A percentile compares a stretch with the other conserved stretches of the same genome.
phyloP scores from a whole-genome alignment of 257 asterid genomes.

The Gentiana macrophylla region DNA sequence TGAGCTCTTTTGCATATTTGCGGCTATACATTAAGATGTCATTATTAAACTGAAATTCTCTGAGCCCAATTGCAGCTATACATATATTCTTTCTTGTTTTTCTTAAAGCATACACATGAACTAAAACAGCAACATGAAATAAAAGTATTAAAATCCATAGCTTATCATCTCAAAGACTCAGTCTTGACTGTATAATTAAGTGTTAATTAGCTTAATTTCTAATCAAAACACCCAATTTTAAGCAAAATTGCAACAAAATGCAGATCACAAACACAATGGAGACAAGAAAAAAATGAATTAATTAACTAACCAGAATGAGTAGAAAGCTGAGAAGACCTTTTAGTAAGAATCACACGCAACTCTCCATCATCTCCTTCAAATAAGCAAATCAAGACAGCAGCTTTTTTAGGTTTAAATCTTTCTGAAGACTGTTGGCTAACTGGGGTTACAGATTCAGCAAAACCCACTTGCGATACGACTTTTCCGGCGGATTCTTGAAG shows the following conservation, averaged over 20 bases:
- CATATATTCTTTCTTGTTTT: no score
- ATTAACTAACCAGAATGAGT: constrained; percentile 74
- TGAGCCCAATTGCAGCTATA: no score
- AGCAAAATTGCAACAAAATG: background rate
- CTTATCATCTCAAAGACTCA: no score
- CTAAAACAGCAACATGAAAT: no score
- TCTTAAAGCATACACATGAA: no score
- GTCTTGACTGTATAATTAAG: no score
- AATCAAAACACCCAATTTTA: no score
- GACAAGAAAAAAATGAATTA: constrained; percentile 1
- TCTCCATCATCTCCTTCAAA: constrained; percentile 83
- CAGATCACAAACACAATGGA: background rate
- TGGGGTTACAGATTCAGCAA: constrained; percentile 67
- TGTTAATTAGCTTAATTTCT: no score
- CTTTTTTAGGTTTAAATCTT: constrained; percentile 63
- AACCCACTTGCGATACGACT: constrained; percentile 75
- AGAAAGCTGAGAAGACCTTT: constrained; percentile 77
- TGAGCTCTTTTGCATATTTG: no score
- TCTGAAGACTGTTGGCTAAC: constrained; percentile 30
- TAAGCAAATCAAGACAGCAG: constrained; percentile 86
- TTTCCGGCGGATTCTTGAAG: constrained; percentile 59
- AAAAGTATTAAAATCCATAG: no score
- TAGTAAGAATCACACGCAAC: constrained; percentile 72
- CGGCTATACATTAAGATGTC: no score
- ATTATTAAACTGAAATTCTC: no score